A percentile compares a stretch with the other conserved stretches of the same genome.
These are phyloP conservation scores for Clonostachys byssicola DNA, from an alignment of 2,329 filamentous ascomycete genomes.

Conservation along the genomic window DNA sequence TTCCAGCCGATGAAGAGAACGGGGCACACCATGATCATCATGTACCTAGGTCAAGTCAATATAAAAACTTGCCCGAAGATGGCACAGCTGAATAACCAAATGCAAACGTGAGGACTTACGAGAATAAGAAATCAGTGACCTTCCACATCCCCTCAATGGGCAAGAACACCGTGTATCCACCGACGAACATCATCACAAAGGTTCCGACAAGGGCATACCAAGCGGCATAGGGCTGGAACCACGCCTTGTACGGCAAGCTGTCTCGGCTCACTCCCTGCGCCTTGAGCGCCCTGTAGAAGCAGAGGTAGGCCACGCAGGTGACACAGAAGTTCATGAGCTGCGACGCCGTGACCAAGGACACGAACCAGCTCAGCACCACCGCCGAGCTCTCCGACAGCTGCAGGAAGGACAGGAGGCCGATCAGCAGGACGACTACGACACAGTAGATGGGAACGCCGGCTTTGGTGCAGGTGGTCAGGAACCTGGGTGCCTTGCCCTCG, in stretches of 20 bases:
- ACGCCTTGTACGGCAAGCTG: slow-evolving; percentile 65
- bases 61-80: background rate
- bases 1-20: slow-evolving; percentile 70
- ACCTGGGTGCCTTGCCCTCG: slow-evolving; percentile 59
- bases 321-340: slow-evolving; percentile 70
- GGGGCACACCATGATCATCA: slow-evolving; percentile 69
- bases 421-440: slow-evolving; percentile 59
- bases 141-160: slow-evolving; percentile 57
- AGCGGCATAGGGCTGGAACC: slow-evolving; percentile 67
- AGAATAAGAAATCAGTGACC: slow-evolving; percentile 68
- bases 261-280: slow-evolving; percentile 66
- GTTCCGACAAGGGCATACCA: slow-evolving; percentile 62
- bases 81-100: background rate
- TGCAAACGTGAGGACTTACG: slow-evolving; percentile 31
- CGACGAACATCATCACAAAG: slow-evolving; percentile 68
- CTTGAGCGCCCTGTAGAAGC: slow-evolving; percentile 65
- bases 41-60: slow-evolving; percentile 41
- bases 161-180: slow-evolving; percentile 73
- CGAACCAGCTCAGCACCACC: slow-evolving; percentile 69
- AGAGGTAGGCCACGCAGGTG: slow-evolving; percentile 67
- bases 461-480: slow-evolving; percentile 57
- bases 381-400: slow-evolving; percentile 63
- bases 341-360: slow-evolving; percentile 65
- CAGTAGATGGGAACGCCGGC: slow-evolving; percentile 72
- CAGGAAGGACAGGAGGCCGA: slow-evolving; percentile 70